phyloP scores from a whole-genome alignment of 192 early-diverging fungal genomes.

The Entomortierella beljakovae region DNA sequence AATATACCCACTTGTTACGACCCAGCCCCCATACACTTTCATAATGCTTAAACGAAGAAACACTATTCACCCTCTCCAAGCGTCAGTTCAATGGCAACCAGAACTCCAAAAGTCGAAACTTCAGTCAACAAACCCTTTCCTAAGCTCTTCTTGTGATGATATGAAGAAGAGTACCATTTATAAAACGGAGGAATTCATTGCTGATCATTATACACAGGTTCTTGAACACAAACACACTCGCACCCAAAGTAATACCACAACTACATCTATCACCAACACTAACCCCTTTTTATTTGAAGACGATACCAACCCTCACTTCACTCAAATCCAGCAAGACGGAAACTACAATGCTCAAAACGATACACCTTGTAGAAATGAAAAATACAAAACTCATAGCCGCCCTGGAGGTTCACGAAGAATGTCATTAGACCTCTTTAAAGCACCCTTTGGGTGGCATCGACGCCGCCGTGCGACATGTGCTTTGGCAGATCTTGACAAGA shows the following conservation, averaged over 20 bases:
- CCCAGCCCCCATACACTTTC: background rate
- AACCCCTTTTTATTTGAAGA: conserved; percentile 10
- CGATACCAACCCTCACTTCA: too few species aligned
- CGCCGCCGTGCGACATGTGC: conserved; percentile 23
- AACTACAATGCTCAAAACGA: background rate
- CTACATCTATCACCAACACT: conserved; percentile 3
- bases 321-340: too few species aligned
- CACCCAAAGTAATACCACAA: background rate
- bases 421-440: conserved; percentile 37
- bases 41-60: conserved; percentile 32
- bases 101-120: background rate
- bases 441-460: conserved; percentile 20
- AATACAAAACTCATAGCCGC: background rate
- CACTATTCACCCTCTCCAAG: conserved; percentile 19
- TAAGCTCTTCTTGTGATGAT: conserved; percentile 16
- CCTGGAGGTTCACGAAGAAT: conserved; percentile 12
- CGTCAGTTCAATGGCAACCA: background rate
- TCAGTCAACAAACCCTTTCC: conserved; percentile 17
- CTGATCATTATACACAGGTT: background rate
- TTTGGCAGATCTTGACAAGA: background rate
- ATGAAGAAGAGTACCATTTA: background rate
- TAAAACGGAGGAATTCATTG: background rate
- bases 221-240: background rate
- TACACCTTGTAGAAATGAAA: background rate
- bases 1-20: background rate